Percentiles rank a stretch among this genome's conserved stretches.
These are phyloP conservation scores for Pseudocercospora musae DNA, from an alignment of 2,329 filamentous ascomycete genomes.

Conservation along the genomic window DNA sequence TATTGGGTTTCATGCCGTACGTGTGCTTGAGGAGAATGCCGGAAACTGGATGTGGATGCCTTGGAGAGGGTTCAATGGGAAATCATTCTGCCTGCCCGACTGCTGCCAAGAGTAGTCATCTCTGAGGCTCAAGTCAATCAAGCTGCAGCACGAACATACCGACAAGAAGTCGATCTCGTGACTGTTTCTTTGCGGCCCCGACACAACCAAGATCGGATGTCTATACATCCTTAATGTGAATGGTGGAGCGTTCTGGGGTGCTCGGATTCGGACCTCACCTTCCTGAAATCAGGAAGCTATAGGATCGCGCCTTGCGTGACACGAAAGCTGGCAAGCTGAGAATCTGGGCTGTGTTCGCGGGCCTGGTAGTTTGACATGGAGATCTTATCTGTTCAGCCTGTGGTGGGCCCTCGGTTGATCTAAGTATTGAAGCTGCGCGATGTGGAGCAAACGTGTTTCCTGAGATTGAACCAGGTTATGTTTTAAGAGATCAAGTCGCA, in stretches of 20 bases:
- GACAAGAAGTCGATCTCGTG: background rate
- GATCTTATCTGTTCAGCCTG: too few relatives aligned
- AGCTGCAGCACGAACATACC: background rate
- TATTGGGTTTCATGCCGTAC: background rate
- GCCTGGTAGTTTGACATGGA: too few relatives aligned
- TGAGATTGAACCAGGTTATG: too few relatives aligned
- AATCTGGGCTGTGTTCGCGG: too few relatives aligned
- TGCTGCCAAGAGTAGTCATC: background rate
- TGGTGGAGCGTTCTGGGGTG: background rate
- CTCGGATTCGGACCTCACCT: background rate
- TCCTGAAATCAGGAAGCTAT: background rate
- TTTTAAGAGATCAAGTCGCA: too few relatives aligned
- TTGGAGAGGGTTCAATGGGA: background rate
- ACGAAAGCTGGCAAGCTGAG: constrained; percentile 44
- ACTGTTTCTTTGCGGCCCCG: background rate
- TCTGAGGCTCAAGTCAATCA: background rate
- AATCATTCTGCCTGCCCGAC: too few relatives aligned
- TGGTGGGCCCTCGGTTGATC: too few relatives aligned
- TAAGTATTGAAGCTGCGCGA: too few relatives aligned
- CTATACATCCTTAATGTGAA: background rate
- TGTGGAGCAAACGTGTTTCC: too few relatives aligned
- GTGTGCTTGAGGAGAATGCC: background rate
- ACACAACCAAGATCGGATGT: background rate
- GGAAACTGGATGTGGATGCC: background rate
- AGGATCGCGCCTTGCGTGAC: background rate